Base-by-base conservation (phyloP, 306 rosid species). In the Benincasa hispida region DNA sequence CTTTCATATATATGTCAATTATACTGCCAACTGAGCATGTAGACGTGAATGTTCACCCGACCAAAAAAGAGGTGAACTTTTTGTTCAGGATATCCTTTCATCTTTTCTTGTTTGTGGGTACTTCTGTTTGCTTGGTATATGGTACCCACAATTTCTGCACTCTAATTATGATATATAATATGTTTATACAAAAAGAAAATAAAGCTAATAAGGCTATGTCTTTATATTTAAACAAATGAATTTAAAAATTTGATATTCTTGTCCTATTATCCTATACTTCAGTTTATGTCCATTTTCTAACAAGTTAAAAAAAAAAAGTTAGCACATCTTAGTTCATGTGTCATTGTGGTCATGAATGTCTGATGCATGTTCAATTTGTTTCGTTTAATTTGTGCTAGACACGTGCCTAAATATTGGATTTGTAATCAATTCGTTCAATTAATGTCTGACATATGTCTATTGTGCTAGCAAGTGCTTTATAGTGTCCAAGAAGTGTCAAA, bases 31-130 rank as follows among this genome's bases (percentile, higher is more conserved):
- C 88, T 13, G 94, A 93, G 86, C 91, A 90, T 82, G 87, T 93
- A 79, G 97, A 93, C 82, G 97, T 93, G 77, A 91, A 93, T 48
- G 84, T 93, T 75, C 98, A 93, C 82, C 97, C 97, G 2, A 91
- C 98, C 41, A 93, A 93, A 86, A 93, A 90, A 87, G 98, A 91
- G 97, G 98, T 93, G 87, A 55, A 61, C 41, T 48, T 39, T 74
- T 57, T 45, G 10, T 60, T 39, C 32, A 34, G 48, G 48, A 76
- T 25, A 68, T 66, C 54, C 34, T 41, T 68, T 42, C 32, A 14
- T 68, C 50, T 24, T 42, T 67, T 67, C 54, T 41, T 67, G 74
- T 67, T 39, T n/a, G 53, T 1, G 12, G 74, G 57, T 70, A 68
- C 5, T 47, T 47, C 58, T 47, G 51, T 70, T 47, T 47, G 57